phyloP scores from a whole-genome alignment of 2,329 filamentous ascomycete species.

The Trichoderma arundinaceum region DNA sequence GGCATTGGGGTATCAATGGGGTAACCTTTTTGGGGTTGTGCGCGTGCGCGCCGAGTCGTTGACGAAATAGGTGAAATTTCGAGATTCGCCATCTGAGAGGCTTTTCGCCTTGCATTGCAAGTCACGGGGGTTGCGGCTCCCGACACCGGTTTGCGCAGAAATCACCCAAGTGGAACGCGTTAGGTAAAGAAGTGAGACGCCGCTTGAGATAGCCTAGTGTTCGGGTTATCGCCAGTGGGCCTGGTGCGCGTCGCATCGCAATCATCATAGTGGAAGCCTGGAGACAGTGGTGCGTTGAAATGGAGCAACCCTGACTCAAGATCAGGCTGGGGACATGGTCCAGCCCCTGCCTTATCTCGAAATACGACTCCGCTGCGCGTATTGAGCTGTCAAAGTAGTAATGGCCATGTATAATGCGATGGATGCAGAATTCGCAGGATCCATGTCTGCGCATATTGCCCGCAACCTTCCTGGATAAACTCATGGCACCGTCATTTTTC shows the following conservation, averaged over 20 bases:
- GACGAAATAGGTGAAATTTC: slow-evolving; percentile 2
- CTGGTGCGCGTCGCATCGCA: slow-evolving; percentile 22
- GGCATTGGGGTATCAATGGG: not conserved
- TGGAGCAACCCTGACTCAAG: slow-evolving; percentile 24
- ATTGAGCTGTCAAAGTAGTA: slow-evolving; percentile 17
- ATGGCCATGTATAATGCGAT: slow-evolving; percentile 18
- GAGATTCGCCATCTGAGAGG: slow-evolving; percentile 18
- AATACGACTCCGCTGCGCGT: slow-evolving; percentile 8
- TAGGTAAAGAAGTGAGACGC: slow-evolving; percentile 23
- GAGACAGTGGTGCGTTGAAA: slow-evolving; percentile 12
- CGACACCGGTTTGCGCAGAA: not conserved
- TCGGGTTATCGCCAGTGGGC: slow-evolving; percentile 24
- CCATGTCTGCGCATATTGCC: slow-evolving; percentile 3
- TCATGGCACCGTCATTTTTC: not conserved
- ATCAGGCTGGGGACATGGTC: slow-evolving; percentile 4
- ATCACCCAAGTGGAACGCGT: slow-evolving; percentile 9
- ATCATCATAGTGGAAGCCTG: slow-evolving; percentile 22
- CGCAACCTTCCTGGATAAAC: slow-evolving; percentile 8
- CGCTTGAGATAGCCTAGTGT: slow-evolving; percentile 20
- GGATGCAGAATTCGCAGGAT: slow-evolving; percentile 1
- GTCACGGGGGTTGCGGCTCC: not conserved
- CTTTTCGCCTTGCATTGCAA: slow-evolving; percentile 18
- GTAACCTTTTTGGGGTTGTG: not conserved
- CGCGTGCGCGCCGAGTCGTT: slow-evolving; percentile 5
- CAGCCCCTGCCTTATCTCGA: slow-evolving; percentile 26